Evolutionary conservation across 1,284 basidiomycete genomes (phyloP).

Genomic region (Testicularia cyperi): DNA sequence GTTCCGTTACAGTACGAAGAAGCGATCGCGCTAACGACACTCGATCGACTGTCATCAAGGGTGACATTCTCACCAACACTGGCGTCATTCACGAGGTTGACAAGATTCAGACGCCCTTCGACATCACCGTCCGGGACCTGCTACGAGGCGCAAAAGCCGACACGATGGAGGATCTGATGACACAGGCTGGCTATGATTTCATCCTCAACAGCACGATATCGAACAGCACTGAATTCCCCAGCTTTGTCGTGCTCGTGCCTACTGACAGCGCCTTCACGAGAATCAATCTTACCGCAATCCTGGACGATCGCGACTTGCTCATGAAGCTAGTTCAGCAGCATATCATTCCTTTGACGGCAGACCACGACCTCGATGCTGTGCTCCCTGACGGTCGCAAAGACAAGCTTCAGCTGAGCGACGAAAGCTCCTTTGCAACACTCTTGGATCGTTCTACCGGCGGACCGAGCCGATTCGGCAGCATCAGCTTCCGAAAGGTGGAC

Average conservation of each 20-base stretch:
- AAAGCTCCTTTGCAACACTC: constrained; percentile 31
- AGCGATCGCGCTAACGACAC: constrained; percentile 9
- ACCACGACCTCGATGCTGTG: constrained; percentile 14
- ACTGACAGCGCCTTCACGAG: constrained; percentile 86
- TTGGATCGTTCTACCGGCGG: constrained; percentile 47
- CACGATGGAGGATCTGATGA: constrained; percentile 81
- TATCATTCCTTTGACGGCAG: constrained; percentile 70
- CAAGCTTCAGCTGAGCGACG: constrained; percentile 37
- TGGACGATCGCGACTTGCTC: constrained; percentile 64
- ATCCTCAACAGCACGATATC: constrained; percentile 74
- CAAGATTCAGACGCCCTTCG: constrained; percentile 78
- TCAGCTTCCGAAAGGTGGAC: constrained; percentile 40
- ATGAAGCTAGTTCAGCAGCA: constrained; percentile 80
- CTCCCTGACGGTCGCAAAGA: constrained; percentile 19
- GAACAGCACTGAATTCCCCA: constrained; percentile 2
- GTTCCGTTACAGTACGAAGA: constrained; percentile 31
- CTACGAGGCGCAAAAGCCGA: constrained; percentile 75
- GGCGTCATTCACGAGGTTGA: constrained; percentile 90
- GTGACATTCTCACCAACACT: constrained; percentile 77
- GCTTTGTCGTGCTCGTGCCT: constrained; percentile 72
- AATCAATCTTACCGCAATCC: constrained; percentile 80
- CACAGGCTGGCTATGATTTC: constrained; percentile 69
- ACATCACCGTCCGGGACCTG: constrained; percentile 78
- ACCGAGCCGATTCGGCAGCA: constrained; percentile 35
- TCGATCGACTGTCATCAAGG: constrained; percentile 50